Percentiles rank a stretch among this genome's conserved stretches.
Conservation (phyloP, 345 rosid genomes). For the Salix suchowensis region DNA sequence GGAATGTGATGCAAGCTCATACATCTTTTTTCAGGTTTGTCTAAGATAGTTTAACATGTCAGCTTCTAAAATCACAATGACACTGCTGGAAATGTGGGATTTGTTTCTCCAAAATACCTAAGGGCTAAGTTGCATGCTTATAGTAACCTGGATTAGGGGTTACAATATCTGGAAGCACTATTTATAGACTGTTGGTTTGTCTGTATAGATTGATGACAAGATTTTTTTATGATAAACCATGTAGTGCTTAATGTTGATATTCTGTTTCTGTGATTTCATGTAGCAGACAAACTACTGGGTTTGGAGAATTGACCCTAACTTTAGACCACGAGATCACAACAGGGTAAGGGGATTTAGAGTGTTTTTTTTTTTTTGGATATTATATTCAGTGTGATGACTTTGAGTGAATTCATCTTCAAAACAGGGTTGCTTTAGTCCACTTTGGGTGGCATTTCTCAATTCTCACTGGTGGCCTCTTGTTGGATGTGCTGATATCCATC, state of each 20-base stretch:
- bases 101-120: not conserved
- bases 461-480: conserved; percentile 69
- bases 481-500: conserved; percentile 82
- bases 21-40: not conserved
- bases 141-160: not conserved
- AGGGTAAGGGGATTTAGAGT: conserved; percentile 43
- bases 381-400: conserved; percentile 1
- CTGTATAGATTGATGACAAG: not conserved
- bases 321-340: conserved; percentile 51
- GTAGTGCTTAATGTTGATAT: not conserved
- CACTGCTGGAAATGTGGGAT: not conserved
- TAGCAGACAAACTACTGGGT: conserved; percentile 70
- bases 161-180: not conserved
- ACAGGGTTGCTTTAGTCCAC: conserved; percentile 79
- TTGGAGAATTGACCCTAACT: conserved; percentile 71
- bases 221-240: not conserved
- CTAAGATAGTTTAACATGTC: not conserved
- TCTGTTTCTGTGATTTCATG: conserved; percentile 8
- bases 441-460: conserved; percentile 94
- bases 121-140: too few species aligned
- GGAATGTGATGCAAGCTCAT: not conserved
- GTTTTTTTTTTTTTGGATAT: not conserved
- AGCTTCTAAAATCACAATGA: not conserved
- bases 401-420: conserved; percentile 7
- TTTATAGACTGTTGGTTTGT: not conserved